Percentiles rank a stretch among this genome's conserved stretches.
Evolutionary conservation across 163 green algal species (phyloP).

Genomic region (Chlamydomonas reinhardtii): DNA sequence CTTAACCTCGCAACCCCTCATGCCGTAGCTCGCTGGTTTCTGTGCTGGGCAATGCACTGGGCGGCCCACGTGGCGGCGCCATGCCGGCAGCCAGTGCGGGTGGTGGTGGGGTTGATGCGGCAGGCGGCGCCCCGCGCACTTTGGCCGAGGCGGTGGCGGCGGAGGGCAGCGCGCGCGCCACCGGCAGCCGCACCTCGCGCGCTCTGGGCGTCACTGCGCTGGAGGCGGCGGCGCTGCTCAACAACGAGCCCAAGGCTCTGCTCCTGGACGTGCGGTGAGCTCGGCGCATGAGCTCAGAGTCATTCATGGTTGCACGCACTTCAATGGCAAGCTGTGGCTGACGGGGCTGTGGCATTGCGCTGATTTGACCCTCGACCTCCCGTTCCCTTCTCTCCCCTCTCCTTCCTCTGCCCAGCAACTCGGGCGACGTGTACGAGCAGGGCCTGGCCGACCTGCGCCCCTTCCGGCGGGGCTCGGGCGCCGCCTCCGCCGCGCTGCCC

Average conservation of each 20-base stretch:
- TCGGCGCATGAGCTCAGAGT: too few species aligned
- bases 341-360: too few species aligned
- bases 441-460: conserved; percentile 30
- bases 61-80: neutral
- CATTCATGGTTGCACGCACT: too few species aligned
- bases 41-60: neutral
- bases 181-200: neutral
- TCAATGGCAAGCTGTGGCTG: too few species aligned
- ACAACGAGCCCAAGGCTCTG: conserved; percentile 28
- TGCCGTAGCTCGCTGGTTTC: conserved; percentile 14
- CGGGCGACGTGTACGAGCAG: neutral
- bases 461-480: conserved; percentile 32
- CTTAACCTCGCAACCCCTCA: too few species aligned
- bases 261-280: conserved; percentile 36
- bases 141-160: neutral
- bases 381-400: too few species aligned
- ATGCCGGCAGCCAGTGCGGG: neutral
- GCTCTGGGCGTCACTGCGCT: conserved; percentile 8
- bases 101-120: neutral
- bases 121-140: neutral
- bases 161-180: neutral
- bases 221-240: conserved; percentile 28
- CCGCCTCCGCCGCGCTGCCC: neutral
- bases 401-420: conserved; percentile 3
- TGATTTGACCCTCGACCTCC: too few species aligned